A percentile compares a stretch with the other conserved stretches of the same genome.
These are phyloP conservation scores for Trypanosoma cruzi DNA, from an alignment of 208 protist genomes.

Conservation along the genomic window DNA sequence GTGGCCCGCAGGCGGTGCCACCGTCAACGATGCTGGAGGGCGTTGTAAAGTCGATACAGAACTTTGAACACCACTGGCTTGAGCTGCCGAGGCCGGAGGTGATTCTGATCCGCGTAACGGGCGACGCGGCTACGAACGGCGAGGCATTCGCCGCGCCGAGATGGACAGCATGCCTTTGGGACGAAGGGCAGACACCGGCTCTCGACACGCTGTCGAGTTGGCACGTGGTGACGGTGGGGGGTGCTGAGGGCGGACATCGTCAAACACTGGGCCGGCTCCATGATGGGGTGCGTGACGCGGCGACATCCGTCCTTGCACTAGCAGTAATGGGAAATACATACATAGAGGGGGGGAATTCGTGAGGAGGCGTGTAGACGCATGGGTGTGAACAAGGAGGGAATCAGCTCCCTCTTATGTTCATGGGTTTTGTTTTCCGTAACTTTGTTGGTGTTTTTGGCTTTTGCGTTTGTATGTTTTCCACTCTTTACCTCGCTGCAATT, in stretches of 20 bases:
- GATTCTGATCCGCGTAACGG: constrained; percentile 7
- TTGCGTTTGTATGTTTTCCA: not conserved
- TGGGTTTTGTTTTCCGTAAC: not conserved
- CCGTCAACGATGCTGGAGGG: constrained; percentile 4
- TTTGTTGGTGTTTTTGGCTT: not conserved
- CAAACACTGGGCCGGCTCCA: not conserved
- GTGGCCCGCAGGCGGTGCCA: not conserved
- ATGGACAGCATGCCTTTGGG: constrained; percentile 10
- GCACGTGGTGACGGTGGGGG: constrained; percentile 2
- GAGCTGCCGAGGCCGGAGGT: constrained; percentile 41
- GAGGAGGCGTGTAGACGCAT: not conserved
- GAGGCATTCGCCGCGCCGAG: not conserved
- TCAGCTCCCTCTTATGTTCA: not conserved
- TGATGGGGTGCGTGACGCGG: constrained; percentile 7
- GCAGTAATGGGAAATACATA: not conserved
- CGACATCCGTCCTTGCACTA: not conserved
- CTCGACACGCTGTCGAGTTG: constrained; percentile 6
- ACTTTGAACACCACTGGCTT: constrained; percentile 65
- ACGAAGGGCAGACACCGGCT: not conserved
- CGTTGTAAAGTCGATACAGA: constrained; percentile 22
- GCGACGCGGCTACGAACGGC: not conserved
- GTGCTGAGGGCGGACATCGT: not conserved
- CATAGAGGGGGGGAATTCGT: not conserved
- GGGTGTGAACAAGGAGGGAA: not conserved
- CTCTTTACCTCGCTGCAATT: not conserved